Evolutionary conservation across 192 early-diverging fungal species (phyloP).

Genomic region (Coemansia sp.): DNA sequence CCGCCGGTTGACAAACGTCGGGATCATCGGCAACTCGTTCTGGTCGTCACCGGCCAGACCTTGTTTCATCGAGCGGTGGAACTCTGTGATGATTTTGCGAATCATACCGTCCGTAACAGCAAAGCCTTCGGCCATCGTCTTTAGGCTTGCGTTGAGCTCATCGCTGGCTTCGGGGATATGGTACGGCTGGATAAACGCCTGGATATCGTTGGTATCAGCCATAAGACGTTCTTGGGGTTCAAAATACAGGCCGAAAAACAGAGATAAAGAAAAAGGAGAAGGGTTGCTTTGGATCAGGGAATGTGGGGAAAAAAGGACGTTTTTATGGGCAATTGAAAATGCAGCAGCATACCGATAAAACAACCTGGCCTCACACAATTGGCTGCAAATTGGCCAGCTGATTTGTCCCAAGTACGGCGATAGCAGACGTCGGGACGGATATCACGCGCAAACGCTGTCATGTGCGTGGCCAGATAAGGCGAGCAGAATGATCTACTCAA

Average conservation of each 20-base stretch:
- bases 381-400: not conserved
- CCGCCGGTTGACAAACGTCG: constrained; percentile 78
- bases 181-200: constrained; percentile 47
- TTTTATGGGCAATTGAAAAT: not conserved
- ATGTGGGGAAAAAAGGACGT: not conserved
- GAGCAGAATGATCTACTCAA: too few relatives aligned
- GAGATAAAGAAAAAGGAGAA: not conserved
- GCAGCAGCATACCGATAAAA: too few relatives aligned
- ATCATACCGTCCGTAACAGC: constrained; percentile 58
- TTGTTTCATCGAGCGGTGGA: constrained; percentile 67
- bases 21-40: constrained; percentile 79
- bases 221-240: constrained; percentile 7
- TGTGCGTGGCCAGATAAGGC: too few relatives aligned
- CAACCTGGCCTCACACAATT: not conserved
- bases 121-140: constrained; percentile 56
- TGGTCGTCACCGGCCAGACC: constrained; percentile 59
- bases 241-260: too few relatives aligned
- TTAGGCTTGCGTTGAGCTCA: constrained; percentile 56
- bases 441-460: not conserved
- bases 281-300: not conserved
- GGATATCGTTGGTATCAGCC: constrained; percentile 53
- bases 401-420: not conserved
- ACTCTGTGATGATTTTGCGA: constrained; percentile 58
- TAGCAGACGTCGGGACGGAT: not conserved
- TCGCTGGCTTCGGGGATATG: constrained; percentile 38